Evolutionary conservation across 495 filamentous ascomycete species (phyloP).

Genomic region (Tricharina praecox): DNA sequence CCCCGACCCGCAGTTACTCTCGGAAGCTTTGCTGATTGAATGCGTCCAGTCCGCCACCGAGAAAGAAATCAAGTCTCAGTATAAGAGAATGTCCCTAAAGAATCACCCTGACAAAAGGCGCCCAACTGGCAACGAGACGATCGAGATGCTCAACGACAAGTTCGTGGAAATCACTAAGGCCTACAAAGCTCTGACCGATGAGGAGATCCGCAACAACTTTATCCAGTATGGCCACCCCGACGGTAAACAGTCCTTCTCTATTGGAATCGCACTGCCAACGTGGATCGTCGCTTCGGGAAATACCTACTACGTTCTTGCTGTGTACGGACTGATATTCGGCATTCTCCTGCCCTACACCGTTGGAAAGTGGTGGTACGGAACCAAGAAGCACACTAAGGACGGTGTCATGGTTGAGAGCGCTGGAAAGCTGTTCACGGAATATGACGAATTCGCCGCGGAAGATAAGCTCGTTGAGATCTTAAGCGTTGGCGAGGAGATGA

Average conservation of each 20-base stretch:
- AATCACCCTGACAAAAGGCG: slow-evolving; percentile 85
- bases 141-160: slow-evolving; percentile 64
- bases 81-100: slow-evolving; percentile 67
- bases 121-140: slow-evolving; percentile 69
- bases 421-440: slow-evolving; percentile 82
- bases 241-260: slow-evolving; percentile 93
- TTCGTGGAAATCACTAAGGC: slow-evolving; percentile 94
- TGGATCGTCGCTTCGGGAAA: slow-evolving; percentile 85
- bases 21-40: slow-evolving; percentile 11
- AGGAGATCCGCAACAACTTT: slow-evolving; percentile 92
- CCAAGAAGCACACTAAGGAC: slow-evolving; percentile 78
- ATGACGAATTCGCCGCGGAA: slow-evolving; percentile 63
- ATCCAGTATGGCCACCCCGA: slow-evolving; percentile 91
- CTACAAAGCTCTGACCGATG: slow-evolving; percentile 91
- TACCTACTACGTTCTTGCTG: slow-evolving; percentile 81
- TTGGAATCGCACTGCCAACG: slow-evolving; percentile 88
- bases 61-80: slow-evolving; percentile 76
- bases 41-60: slow-evolving; percentile 54
- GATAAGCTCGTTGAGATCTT: slow-evolving; percentile 63
- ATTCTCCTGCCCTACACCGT: slow-evolving; percentile 85
- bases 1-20: not conserved
- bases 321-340: slow-evolving; percentile 74
- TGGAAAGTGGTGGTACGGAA: slow-evolving; percentile 97
- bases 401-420: slow-evolving; percentile 79
- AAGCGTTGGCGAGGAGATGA: slow-evolving; percentile 49